phyloP scores from a whole-genome alignment of 179 eudicot genomes.

The Drosera spatulata region DNA sequence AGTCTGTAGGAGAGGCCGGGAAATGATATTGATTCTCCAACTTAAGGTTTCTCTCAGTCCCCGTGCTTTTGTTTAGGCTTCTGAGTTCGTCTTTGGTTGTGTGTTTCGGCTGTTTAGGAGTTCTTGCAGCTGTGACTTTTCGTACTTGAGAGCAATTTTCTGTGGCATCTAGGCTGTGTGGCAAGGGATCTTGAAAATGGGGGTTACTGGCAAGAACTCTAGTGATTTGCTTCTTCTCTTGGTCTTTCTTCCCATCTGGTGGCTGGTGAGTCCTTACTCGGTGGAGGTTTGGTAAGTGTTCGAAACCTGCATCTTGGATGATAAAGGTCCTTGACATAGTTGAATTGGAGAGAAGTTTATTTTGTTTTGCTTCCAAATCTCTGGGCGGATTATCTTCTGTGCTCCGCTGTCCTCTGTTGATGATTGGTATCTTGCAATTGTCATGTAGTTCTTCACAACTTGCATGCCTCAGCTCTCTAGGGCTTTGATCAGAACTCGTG shows the following conservation, averaged over 20 bases:
- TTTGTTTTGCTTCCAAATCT: conserved; percentile 6
- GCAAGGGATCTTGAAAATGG: conserved; percentile 7
- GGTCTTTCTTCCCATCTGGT: conserved; percentile 1
- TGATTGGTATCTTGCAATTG: neutral
- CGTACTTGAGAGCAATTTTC: conserved; percentile 10
- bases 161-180: conserved; percentile 3
- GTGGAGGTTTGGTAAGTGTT: conserved; percentile 9
- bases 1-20: neutral
- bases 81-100: conserved; percentile 7
- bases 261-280: conserved; percentile 8
- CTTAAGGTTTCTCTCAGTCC: neutral
- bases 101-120: conserved; percentile 10
- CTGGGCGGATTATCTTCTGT: conserved; percentile 7
- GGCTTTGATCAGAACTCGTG: conserved; percentile 4
- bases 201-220: conserved; percentile 6
- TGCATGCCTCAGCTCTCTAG: conserved; percentile 2
- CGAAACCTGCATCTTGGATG: conserved; percentile 3
- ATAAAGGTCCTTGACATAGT: conserved; percentile 1
- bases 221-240: conserved; percentile 12
- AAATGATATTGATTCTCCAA: neutral
- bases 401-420: conserved; percentile 2
- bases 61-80: conserved; percentile 4
- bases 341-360: conserved; percentile 3
- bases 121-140: conserved; percentile 13
- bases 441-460: neutral